Percentiles rank a stretch among this genome's conserved stretches.
These are phyloP conservation scores for Stemphylium beticola DNA, from an alignment of 2,329 filamentous ascomycete species.

Conservation along the genomic window DNA sequence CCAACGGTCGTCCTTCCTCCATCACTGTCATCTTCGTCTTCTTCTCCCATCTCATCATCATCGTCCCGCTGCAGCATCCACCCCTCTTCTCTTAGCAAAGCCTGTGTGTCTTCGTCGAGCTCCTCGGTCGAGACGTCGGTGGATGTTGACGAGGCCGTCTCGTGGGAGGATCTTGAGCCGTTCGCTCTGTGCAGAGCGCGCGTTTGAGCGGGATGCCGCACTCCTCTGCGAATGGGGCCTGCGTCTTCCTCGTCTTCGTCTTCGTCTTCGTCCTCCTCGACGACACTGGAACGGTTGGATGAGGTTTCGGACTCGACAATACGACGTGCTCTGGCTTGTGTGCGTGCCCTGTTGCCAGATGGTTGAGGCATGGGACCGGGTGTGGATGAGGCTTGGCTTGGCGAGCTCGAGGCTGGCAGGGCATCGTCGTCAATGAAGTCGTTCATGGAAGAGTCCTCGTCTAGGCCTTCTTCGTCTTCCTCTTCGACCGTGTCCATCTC, in stretches of 20 bases:
- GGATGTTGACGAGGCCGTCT: conserved; percentile 42
- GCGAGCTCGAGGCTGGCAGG: conserved; percentile 28
- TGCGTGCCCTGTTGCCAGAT: conserved; percentile 24
- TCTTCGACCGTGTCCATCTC: conserved; percentile 53
- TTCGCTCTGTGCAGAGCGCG: conserved; percentile 44
- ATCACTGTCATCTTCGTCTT: conserved; percentile 51
- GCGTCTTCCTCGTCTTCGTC: conserved; percentile 48
- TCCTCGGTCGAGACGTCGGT: conserved; percentile 46
- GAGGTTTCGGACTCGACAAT: conserved; percentile 50
- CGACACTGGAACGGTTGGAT: conserved; percentile 43
- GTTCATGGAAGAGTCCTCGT: conserved; percentile 51
- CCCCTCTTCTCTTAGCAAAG: conserved; percentile 43
- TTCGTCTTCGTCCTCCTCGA: conserved; percentile 43
- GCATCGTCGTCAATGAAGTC: conserved; percentile 51
- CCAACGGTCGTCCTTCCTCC: conserved; percentile 53
- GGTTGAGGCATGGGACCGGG: conserved; percentile 41
- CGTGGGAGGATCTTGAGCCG: conserved; percentile 39
- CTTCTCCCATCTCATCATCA: conserved; percentile 48
- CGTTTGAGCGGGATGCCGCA: conserved; percentile 38
- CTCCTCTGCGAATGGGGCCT: conserved; percentile 43
- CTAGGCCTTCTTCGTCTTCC: conserved; percentile 50
- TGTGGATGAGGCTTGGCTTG: conserved; percentile 37
- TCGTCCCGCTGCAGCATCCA: conserved; percentile 50
- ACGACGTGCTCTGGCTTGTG: conserved; percentile 39
- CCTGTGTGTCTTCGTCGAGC: conserved; percentile 49